These are phyloP conservation scores for Talaromyces sp. DNA, from an alignment of 2,329 filamentous ascomycete genomes.

Conservation along the genomic window DNA sequence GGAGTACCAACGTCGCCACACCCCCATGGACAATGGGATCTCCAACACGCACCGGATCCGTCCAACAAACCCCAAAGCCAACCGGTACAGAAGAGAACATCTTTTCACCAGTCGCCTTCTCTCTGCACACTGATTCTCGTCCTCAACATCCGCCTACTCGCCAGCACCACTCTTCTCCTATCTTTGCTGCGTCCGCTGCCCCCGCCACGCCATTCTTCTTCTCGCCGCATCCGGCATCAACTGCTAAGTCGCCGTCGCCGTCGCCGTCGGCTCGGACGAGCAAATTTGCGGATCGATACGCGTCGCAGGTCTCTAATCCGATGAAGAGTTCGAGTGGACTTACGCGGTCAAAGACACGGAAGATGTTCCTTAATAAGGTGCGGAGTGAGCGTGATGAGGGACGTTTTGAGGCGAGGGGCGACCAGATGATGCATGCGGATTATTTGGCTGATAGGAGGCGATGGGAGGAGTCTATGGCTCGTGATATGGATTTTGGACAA, in stretches of 20 bases:
- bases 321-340: constrained; percentile 30
- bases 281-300: constrained; percentile 42
- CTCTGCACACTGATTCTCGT: constrained; percentile 9
- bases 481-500: constrained; percentile 32
- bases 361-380: constrained; percentile 46
- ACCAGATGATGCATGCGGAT: constrained; percentile 48
- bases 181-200: constrained; percentile 6
- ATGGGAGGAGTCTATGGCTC: constrained; percentile 44
- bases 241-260: constrained; percentile 13
- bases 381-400: constrained; percentile 42
- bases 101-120: constrained; percentile 16
- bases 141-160: not conserved
- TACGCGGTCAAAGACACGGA: constrained; percentile 39
- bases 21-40: constrained; percentile 26
- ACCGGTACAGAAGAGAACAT: constrained; percentile 8
- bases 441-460: constrained; percentile 40
- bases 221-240: constrained; percentile 6
- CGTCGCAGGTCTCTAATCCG: constrained; percentile 36
- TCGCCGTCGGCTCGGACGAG: constrained; percentile 18
- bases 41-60: constrained; percentile 7
- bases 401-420: constrained; percentile 45
- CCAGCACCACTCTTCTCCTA: constrained; percentile 1
- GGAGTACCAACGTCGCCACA: constrained; percentile 22
- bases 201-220: not conserved
- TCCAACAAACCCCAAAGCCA: constrained; percentile 3